phyloP scores from a whole-genome alignment of 108 stramenopile genomes.

The Chaetoceros tenuissimus region DNA sequence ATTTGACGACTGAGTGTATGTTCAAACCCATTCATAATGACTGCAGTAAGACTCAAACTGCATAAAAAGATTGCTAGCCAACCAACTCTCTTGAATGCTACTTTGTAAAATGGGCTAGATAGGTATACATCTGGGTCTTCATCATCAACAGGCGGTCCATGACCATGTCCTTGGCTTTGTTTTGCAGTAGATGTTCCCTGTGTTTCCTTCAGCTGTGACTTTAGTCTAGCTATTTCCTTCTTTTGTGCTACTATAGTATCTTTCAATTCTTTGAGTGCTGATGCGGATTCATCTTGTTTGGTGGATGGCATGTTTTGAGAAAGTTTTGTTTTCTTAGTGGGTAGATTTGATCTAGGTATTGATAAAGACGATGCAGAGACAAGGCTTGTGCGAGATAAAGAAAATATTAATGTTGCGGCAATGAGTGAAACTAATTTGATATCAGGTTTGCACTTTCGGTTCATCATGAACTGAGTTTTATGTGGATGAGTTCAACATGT shows the following conservation, averaged over 20 bases:
- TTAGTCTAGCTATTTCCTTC: constrained; percentile 57
- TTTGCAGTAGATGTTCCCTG: neutral
- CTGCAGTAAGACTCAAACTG: constrained; percentile 65
- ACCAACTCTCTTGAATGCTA: constrained; percentile 61
- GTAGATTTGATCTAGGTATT: too few species aligned
- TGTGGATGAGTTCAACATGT: too few species aligned
- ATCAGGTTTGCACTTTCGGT: too few species aligned
- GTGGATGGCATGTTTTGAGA: too few species aligned
- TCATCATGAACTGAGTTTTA: too few species aligned
- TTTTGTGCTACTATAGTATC: constrained; percentile 63
- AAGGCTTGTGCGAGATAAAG: too few species aligned
- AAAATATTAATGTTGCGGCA: too few species aligned
- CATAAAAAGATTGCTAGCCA: constrained; percentile 76
- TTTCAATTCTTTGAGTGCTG: constrained; percentile 67
- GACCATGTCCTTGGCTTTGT: constrained; percentile 22
- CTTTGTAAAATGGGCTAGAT: constrained; percentile 42
- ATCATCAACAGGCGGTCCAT: constrained; percentile 19
- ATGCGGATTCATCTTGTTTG: too few species aligned
- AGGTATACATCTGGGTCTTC: constrained; percentile 49
- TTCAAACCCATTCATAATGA: constrained; percentile 87
- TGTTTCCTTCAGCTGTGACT: constrained; percentile 19
- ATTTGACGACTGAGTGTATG: constrained; percentile 79
- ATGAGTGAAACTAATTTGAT: too few species aligned
- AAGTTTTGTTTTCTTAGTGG: too few species aligned
- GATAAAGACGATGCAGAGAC: too few species aligned